Conservation (phyloP, 352 stramenopile species). For the Phytophthora litchii region DNA sequence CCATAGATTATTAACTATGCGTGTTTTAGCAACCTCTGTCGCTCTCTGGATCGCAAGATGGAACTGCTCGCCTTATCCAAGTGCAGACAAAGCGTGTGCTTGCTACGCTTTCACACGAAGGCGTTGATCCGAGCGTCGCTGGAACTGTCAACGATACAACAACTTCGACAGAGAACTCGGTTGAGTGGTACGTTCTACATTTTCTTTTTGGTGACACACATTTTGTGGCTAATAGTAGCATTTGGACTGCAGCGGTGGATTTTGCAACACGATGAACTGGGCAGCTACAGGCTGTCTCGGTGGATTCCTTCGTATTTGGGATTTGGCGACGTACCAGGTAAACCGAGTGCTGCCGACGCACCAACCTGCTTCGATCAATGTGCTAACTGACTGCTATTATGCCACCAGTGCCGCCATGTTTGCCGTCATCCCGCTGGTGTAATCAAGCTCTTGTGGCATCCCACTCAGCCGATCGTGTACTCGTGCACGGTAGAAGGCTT, state of each 20-base stretch:
- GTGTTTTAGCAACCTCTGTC: conserved; percentile 88
- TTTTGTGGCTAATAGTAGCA: conserved; percentile 7
- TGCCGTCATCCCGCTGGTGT: conserved; percentile 89
- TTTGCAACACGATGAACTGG: conserved; percentile 95
- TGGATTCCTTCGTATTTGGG: conserved; percentile 96
- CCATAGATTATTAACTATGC: conserved; percentile 5
- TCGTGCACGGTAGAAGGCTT: conserved; percentile 88
- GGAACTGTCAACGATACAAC: conserved; percentile 59
- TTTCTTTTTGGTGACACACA: neutral
- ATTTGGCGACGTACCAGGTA: conserved; percentile 89
- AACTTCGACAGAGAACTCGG: conserved; percentile 75
- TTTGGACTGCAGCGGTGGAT: conserved; percentile 80
- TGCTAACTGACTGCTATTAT: conserved; percentile 15
- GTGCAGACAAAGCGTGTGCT: conserved; percentile 95
- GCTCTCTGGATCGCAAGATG: conserved; percentile 94
- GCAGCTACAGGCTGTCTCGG: conserved; percentile 94
- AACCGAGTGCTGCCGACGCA: neutral
- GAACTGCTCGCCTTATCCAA: conserved; percentile 93
- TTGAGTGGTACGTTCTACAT: conserved; percentile 70
- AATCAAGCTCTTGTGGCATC: conserved; percentile 92
- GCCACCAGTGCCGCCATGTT: conserved; percentile 79
- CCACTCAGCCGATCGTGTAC: conserved; percentile 85
- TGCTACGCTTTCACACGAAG: conserved; percentile 82
- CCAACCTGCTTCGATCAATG: too few relatives aligned
- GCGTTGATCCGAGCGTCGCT: conserved; percentile 46